Evolutionary conservation across 192 early-diverging fungal genomes (phyloP), one percentile per base, ranked within the genome.

Genomic region (Tieghemiomyces parasiticus): DNA sequence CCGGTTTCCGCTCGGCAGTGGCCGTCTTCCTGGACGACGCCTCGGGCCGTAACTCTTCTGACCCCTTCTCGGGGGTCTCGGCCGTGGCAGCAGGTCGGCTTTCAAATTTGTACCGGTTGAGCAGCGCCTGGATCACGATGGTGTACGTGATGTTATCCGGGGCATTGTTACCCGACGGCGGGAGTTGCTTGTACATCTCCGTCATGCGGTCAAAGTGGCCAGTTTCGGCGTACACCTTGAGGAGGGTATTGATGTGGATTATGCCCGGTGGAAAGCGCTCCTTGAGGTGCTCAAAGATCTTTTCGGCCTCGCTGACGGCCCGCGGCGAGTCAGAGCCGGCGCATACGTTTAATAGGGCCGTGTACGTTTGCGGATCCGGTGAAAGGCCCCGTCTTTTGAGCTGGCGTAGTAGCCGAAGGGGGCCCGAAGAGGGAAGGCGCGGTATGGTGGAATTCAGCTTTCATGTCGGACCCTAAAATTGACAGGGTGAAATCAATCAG

Each of bases 321-420:
- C 44, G 34, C 28, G 59, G 32, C 31, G 30, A 35, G 19, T 62
- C 53, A 29, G 35, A 47, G 3, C 22, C 44, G 26, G 63, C 67
- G 29, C 61, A 38, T 12, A 61, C 42, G 35, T 32, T 65, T 20
- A 72, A 35, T 3, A 72, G 60, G 26, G 56, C 51, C 22, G 67
- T 69, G 26, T 66, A 62, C 13, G 67, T 59, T 13, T 49, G 63
- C 3, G 64, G 58, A 10, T 50, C 65, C 4, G 71, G 71, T 12
- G 22, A 44, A 6, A 72, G 49, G 9, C 61, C 60, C 35, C 68
- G 56, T 45, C 59, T 42, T 25, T 63, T 58, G 66, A 72, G 70
- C 67, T 72, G n/a, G 4, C 2, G 52, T 38, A 32, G 32, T 10
- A 42, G 16, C 16, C 16, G 16, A 42, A 42, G 38, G 8, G 16